These are phyloP conservation scores for Pestalotiopsis sp. DNA, from an alignment of 2,329 filamentous ascomycete species.

Conservation along the genomic window DNA sequence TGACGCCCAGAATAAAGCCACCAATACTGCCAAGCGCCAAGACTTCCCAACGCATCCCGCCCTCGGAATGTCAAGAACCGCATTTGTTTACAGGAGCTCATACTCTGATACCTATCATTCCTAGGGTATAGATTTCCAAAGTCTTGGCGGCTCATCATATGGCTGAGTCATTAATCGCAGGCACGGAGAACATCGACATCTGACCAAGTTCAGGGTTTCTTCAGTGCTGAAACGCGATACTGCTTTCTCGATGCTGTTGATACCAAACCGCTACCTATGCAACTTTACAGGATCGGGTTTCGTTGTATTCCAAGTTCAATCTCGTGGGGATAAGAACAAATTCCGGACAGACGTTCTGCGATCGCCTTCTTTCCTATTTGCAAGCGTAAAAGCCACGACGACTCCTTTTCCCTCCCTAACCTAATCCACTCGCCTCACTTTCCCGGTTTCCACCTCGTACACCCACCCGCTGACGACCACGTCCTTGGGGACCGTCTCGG, in stretches of 20 bases:
- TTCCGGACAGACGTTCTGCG: too few relatives aligned
- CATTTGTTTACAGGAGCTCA: not conserved
- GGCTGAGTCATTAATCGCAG: too few relatives aligned
- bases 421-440: slow-evolving; percentile 51
- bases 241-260: too few relatives aligned
- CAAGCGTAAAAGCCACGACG: not conserved
- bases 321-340: too few relatives aligned
- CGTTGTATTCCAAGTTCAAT: too few relatives aligned
- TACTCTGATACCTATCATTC: too few relatives aligned
- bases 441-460: slow-evolving; percentile 78
- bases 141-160: not conserved
- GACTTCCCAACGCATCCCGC: not conserved
- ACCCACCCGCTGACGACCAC: slow-evolving; percentile 42
- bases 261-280: too few relatives aligned
- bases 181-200: too few relatives aligned
- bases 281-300: too few relatives aligned
- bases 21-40: slow-evolving; percentile 12
- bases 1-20: slow-evolving; percentile 2
- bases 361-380: too few relatives aligned
- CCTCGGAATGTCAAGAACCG: slow-evolving; percentile 8
- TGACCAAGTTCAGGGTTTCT: too few relatives aligned
- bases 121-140: not conserved
- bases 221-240: too few relatives aligned
- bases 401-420: slow-evolving; percentile 22
- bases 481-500: slow-evolving; percentile 45